These are phyloP conservation scores for Wickerhamiella spandovensis DNA, from an alignment of 805 yeast genomes.

Conservation along the genomic window DNA sequence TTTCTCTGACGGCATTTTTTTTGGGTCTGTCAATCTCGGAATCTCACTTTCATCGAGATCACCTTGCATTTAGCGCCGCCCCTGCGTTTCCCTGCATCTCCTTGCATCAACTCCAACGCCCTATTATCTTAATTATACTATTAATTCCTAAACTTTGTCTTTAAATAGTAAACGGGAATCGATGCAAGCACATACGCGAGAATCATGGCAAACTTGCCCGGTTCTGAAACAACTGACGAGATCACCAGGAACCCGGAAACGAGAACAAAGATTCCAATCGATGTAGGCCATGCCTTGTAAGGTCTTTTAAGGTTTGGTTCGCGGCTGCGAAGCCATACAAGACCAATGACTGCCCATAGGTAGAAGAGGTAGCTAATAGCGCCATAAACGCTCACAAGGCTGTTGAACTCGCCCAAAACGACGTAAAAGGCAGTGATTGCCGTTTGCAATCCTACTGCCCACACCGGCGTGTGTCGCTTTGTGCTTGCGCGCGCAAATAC, in stretches of 20 bases:
- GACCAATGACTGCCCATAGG: conserved; percentile 26
- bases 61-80: too few relatives aligned
- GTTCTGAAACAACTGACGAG: not conserved
- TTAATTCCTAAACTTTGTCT: not conserved
- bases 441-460: conserved; percentile 25
- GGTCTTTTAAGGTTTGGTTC: conserved; percentile 28
- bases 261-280: conserved; percentile 21
- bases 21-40: not conserved
- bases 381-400: conserved; percentile 28
- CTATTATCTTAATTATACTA: not conserved
- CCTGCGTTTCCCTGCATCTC: too few relatives aligned
- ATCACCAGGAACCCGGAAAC: not conserved
- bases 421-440: conserved; percentile 22
- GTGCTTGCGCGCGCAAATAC: conserved; percentile 17
- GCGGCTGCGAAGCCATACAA: conserved; percentile 23
- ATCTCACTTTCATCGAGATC: too few relatives aligned
- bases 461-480: conserved; percentile 22
- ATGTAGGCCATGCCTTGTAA: conserved; percentile 24
- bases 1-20: not conserved
- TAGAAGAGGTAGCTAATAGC: conserved; percentile 24
- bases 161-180: not conserved
- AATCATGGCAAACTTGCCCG: not conserved
- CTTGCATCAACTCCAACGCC: not conserved
- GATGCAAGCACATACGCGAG: not conserved
- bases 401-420: conserved; percentile 26